Evolutionary conservation across 1,284 basidiomycete species (phyloP).

Genomic region (Ustilago loliicola): DNA sequence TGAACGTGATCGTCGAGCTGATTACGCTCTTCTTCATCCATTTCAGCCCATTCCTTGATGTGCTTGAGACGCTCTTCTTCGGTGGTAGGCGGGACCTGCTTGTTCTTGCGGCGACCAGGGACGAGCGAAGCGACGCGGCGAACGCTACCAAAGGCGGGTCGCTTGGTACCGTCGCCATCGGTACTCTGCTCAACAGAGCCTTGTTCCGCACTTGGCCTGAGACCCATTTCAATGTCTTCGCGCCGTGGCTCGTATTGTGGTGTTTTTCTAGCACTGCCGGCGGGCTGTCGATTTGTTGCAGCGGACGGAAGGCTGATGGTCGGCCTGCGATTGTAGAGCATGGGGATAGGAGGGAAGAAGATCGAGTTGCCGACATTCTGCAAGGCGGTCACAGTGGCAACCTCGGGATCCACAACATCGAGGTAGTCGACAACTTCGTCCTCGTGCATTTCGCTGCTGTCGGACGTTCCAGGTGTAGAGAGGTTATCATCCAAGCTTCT

Average conservation of each 20-base stretch:
- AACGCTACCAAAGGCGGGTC: conserved; percentile 20
- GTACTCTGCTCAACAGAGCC: conserved; percentile 1
- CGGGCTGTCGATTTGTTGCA: conserved; percentile 7
- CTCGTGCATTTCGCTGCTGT: conserved; percentile 49
- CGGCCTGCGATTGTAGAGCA: conserved; percentile 79
- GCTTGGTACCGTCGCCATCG: conserved; percentile 3
- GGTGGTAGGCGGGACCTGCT: conserved; percentile 36
- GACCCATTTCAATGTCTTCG: conserved; percentile 43
- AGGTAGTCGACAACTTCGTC: conserved; percentile 71
- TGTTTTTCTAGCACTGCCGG: conserved; percentile 10
- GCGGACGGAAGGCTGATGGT: conserved; percentile 74
- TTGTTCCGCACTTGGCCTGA: conserved; percentile 10
- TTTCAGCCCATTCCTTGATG: conserved; percentile 60
- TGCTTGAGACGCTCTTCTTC: conserved; percentile 58
- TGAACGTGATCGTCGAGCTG: conserved; percentile 82
- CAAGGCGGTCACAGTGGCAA: conserved; percentile 79
- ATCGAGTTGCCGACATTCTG: conserved; percentile 85
- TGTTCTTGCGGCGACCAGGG: conserved; percentile 26
- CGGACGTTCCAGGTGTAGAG: conserved; percentile 8
- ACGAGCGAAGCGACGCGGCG: conserved; percentile 35
- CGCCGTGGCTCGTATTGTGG: conserved; percentile 17
- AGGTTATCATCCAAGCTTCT: conserved; percentile 8
- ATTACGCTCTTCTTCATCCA: conserved; percentile 67
- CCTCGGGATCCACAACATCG: conserved; percentile 82
- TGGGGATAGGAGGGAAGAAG: conserved; percentile 77